Conservation (phyloP, 2,329 filamentous ascomycete species). For the Lizonia empirigonia region DNA sequence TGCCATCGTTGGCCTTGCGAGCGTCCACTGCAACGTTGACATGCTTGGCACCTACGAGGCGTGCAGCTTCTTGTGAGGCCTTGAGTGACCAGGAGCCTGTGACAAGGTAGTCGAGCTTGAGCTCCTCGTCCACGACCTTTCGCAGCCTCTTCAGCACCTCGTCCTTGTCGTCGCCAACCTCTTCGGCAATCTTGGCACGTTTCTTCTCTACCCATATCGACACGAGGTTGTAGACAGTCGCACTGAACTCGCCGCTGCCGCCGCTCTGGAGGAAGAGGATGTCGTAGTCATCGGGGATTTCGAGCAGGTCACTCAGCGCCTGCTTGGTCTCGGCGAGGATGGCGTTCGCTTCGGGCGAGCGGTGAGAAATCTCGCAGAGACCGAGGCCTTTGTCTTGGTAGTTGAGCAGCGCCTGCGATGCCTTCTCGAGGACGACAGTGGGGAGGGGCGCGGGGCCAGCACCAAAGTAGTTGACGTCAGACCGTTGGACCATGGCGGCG, state of each 20-base stretch:
- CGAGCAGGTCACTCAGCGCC: constrained; percentile 73
- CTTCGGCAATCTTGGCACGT: constrained; percentile 63
- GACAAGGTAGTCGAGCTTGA: constrained; percentile 87
- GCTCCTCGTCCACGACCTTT: constrained; percentile 68
- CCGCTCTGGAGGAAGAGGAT: constrained; percentile 87
- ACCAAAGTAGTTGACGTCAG: constrained; percentile 84
- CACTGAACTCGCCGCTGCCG: constrained; percentile 84
- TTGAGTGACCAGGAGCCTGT: constrained; percentile 93
- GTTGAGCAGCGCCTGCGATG: constrained; percentile 78
- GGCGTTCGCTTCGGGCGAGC: constrained; percentile 75
- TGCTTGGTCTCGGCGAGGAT: constrained; percentile 81
- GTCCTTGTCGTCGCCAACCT: constrained; percentile 61
- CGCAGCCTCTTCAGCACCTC: constrained; percentile 65
- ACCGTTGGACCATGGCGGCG: constrained; percentile 68
- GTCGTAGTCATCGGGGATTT: constrained; percentile 86
- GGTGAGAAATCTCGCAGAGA: constrained; percentile 88
- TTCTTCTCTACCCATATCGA: constrained; percentile 78
- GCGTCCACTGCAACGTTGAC: constrained; percentile 81
- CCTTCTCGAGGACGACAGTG: constrained; percentile 77
- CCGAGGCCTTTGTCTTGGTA: constrained; percentile 82
- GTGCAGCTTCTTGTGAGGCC: constrained; percentile 79
- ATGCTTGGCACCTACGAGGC: constrained; percentile 76
- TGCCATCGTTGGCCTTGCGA: constrained; percentile 68
- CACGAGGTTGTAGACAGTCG: constrained; percentile 82
- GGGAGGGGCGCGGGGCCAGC: constrained; percentile 89